phyloP scores from a whole-genome alignment of 1,139 yeast genomes.

The Geotrichum siamense region DNA sequence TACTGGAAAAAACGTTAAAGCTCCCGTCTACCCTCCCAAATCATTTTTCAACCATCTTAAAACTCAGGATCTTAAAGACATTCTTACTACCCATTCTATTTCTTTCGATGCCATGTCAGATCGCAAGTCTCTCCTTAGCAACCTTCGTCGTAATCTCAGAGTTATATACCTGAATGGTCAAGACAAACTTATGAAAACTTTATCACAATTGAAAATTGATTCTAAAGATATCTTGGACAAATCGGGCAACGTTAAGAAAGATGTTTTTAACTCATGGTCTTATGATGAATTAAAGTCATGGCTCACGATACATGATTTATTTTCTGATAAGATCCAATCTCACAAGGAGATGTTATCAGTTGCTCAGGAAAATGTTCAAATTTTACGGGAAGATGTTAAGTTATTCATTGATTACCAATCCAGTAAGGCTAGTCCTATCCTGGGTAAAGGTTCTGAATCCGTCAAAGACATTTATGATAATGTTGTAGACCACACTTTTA shows the following conservation, averaged over 20 bases:
- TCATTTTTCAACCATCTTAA: constrained; percentile 7
- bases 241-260: constrained; percentile 4
- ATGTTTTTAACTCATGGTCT: constrained; percentile 15
- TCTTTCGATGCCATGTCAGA: constrained; percentile 1
- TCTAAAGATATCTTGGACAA: constrained; percentile 12
- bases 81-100: constrained; percentile 5
- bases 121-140: constrained; percentile 6
- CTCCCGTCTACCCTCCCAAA: constrained; percentile 7
- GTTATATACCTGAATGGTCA: constrained; percentile 10
- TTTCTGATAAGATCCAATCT: background rate
- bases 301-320: constrained; percentile 11
- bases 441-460: constrained; percentile 12
- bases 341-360: constrained; percentile 10
- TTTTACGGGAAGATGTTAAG: constrained; percentile 9
- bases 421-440: constrained; percentile 7
- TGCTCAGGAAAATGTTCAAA: constrained; percentile 8
- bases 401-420: constrained; percentile 5
- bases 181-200: background rate
- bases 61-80: constrained; percentile 6
- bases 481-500: constrained; percentile 6
- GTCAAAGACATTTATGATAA: constrained; percentile 3
- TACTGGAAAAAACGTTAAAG: constrained; percentile 32
- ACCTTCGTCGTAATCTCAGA: constrained; percentile 12
- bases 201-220: constrained; percentile 7
- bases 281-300: constrained; percentile 8